Base-by-base conservation (phyloP, 2,329 filamentous ascomycete genomes). In the Dothiorella sarmentorum region DNA sequence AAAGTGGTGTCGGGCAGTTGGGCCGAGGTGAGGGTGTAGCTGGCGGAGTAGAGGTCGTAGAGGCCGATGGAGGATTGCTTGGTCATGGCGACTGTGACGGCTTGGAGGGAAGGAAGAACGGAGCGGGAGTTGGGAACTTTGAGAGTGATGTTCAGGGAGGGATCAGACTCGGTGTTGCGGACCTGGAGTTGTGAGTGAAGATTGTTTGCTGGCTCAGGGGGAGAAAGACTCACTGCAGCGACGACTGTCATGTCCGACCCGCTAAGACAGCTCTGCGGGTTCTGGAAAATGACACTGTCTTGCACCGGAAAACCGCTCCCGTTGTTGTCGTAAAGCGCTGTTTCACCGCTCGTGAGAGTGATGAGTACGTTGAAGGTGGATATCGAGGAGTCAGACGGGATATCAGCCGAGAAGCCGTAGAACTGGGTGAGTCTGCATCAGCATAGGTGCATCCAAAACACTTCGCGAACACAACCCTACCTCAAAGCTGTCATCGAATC, bases 401-500 rank as follows among this genome's bases (percentile, higher is more conserved):
- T 80, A 58, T 81, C 59, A 3, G 62, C 58, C 3, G 66, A 67
- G 38, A 74, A 72, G 18, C 65, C 58, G 47, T 66, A 72, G 61
- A 72, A 73, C 65, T 66, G 18, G 1, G 17, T 53, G 13, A 53
- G 33, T 18, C 18, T 2, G 5, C n/a, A 9, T 9, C 24, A 45
- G 7, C 40, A 18, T 1, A 31, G 22, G 3, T 17, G 24, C 17
- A 35, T 11, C 6, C n/a, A 29, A n/a, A n/a, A n/a, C n/a, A n/a
- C n/a, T n/a, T n/a, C n/a, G n/a, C n/a, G n/a, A n/a, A 17, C 6
- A 7, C 15, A 9, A 1, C 70, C 72, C 66, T 67, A 83, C 83
- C 56, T 75, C 74, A 66, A 86, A 87, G 7, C 72, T 80, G 60
- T 87, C 83, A 65, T 87, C 84, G 56, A 86, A 83, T 2, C 84